phyloP scores from a whole-genome alignment of 1,284 basidiomycete genomes.

The Apiotrichum veenhuisii region DNA sequence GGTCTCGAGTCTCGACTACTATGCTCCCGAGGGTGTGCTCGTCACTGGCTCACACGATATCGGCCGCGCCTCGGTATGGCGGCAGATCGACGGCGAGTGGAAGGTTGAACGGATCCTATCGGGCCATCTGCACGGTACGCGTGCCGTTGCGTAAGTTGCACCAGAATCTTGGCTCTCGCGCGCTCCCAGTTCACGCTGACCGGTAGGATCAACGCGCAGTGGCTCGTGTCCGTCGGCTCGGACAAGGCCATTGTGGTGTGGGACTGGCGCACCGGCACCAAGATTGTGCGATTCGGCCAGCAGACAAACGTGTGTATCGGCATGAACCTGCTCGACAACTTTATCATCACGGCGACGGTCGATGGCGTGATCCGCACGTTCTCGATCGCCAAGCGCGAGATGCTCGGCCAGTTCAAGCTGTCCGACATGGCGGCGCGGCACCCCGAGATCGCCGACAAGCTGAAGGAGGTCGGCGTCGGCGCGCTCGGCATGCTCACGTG shows the following conservation, averaged over 20 bases:
- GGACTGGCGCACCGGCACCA: conserved; percentile 62
- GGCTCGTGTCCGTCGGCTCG: conserved; percentile 82
- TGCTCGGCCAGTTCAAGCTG: conserved; percentile 85
- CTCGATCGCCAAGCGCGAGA: conserved; percentile 79
- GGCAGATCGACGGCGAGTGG: conserved; percentile 63
- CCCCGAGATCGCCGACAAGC: conserved; percentile 55
- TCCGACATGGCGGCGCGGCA: conserved; percentile 70
- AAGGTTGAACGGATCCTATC: conserved; percentile 75
- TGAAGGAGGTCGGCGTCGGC: conserved; percentile 64
- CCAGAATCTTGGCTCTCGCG: too few species aligned
- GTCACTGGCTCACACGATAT: conserved; percentile 90
- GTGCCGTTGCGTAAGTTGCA: conserved; percentile 37
- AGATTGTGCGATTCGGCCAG: conserved; percentile 85
- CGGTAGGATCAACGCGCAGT: conserved; percentile 74
- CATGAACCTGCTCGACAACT: conserved; percentile 69
- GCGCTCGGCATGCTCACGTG: conserved; percentile 54
- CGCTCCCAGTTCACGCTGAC: too few species aligned
- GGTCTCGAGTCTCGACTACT: conserved; percentile 83
- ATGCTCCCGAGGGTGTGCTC: conserved; percentile 78
- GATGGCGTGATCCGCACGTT: conserved; percentile 88
- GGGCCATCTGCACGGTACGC: conserved; percentile 53
- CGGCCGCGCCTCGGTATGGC: conserved; percentile 74
- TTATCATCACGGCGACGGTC: conserved; percentile 82
- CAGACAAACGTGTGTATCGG: conserved; percentile 89
- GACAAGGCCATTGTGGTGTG: conserved; percentile 87